A percentile compares a stretch with the other conserved stretches of the same genome.
These are phyloP conservation scores for Xylariales sp. DNA, from an alignment of 2,329 filamentous ascomycete species.

Conservation along the genomic window DNA sequence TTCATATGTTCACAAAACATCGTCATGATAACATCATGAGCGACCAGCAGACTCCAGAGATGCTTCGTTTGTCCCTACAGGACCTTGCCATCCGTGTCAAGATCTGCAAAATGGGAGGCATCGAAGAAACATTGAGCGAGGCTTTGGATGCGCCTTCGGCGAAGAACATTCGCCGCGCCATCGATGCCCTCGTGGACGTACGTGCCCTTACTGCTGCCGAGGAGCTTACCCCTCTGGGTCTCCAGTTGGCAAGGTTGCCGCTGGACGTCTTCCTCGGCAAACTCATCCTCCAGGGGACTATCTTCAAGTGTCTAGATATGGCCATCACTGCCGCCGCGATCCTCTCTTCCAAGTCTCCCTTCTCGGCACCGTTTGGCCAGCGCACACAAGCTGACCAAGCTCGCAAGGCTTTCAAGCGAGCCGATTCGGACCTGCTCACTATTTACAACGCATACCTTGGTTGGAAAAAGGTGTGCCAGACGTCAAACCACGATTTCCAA, in stretches of 20 bases:
- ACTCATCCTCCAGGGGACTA: constrained; percentile 77
- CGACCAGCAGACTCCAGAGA: constrained; percentile 93
- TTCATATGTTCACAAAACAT: constrained; percentile 90
- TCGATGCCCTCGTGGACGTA: constrained; percentile 91
- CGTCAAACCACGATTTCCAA: constrained; percentile 70
- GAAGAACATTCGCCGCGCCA: constrained; percentile 88
- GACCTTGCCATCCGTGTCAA: constrained; percentile 95
- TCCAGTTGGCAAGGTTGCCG: constrained; percentile 82
- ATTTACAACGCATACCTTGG: constrained; percentile 89
- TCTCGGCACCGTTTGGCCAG: constrained; percentile 80
- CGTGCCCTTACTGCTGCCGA: constrained; percentile 78
- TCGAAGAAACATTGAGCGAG: constrained; percentile 82
- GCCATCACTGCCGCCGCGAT: constrained; percentile 89
- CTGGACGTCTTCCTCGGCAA: constrained; percentile 95
- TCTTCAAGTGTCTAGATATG: constrained; percentile 90
- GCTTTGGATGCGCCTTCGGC: constrained; percentile 86
- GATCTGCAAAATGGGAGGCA: constrained; percentile 91
- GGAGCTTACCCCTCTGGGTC: constrained; percentile 80
- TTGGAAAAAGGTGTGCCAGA: constrained; percentile 80
- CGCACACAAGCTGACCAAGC: constrained; percentile 78
- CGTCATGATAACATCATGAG: constrained; percentile 81
- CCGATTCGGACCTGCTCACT: constrained; percentile 88
- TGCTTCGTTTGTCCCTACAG: constrained; percentile 89
- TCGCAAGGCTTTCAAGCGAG: constrained; percentile 72
- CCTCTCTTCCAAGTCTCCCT: constrained; percentile 90